Evolutionary conservation across 495 filamentous ascomycete species (phyloP).

Genomic region (Lasiosphaeris hirsuta): DNA sequence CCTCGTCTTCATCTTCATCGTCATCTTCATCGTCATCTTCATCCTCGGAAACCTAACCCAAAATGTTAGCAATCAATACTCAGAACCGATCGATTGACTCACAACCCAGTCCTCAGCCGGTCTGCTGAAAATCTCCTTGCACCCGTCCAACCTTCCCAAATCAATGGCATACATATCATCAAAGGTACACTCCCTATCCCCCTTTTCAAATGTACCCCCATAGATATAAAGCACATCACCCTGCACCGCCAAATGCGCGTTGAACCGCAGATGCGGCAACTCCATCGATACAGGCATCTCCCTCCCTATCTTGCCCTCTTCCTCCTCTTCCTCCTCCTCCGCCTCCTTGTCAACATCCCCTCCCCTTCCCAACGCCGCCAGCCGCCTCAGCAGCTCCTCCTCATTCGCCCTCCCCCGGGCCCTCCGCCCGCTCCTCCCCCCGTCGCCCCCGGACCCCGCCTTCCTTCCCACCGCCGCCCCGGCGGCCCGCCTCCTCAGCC

Average conservation of each 20-base stretch:
- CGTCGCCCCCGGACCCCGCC: conserved; percentile 31
- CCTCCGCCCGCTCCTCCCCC: conserved; percentile 55
- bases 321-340: conserved; percentile 40
- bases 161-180: conserved; percentile 92
- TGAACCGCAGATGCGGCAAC: conserved; percentile 85
- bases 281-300: conserved; percentile 63
- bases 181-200: conserved; percentile 89
- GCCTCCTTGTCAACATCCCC: conserved; percentile 42
- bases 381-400: conserved; percentile 80
- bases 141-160: conserved; percentile 85
- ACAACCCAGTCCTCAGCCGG: conserved; percentile 83
- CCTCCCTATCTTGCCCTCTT: conserved; percentile 41
- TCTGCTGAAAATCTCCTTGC: conserved; percentile 79
- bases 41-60: conserved; percentile 56
- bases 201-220: conserved; percentile 92
- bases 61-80: conserved; percentile 22
- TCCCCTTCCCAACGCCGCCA: conserved; percentile 63
- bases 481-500: conserved; percentile 71
- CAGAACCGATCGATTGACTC: conserved; percentile 22
- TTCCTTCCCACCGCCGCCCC: conserved; percentile 63
- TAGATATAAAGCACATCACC: conserved; percentile 90
- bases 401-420: conserved; percentile 79
- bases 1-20: conserved; percentile 65
- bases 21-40: conserved; percentile 66
- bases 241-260: conserved; percentile 83